Evolutionary conservation across 2,329 filamentous ascomycete species (phyloP).

Genomic region (Fragosphaeria purpurea): DNA sequence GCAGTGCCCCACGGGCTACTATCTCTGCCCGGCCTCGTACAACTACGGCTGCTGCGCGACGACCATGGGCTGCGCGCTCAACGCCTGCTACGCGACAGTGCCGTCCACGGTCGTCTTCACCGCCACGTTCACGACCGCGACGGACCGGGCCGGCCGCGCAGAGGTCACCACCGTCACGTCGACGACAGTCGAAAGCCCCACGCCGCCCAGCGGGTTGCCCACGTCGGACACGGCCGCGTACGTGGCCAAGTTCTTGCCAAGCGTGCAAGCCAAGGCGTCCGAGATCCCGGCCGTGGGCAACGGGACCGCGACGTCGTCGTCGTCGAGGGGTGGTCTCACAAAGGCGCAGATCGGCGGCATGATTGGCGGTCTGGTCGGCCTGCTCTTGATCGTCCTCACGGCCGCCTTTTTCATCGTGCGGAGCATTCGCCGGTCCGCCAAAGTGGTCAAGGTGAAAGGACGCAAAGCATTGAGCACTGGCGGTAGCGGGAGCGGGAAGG

Average conservation of each 20-base stretch:
- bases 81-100: constrained; percentile 37
- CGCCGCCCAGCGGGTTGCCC: constrained; percentile 20
- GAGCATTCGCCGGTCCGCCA: constrained; percentile 36
- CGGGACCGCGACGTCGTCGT: constrained; percentile 1
- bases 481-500: constrained; percentile 17
- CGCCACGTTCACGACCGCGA: constrained; percentile 34
- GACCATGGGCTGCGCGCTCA: constrained; percentile 38
- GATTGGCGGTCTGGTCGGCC: constrained; percentile 37
- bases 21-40: constrained; percentile 38
- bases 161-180: constrained; percentile 30
- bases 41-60: constrained; percentile 44
- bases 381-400: constrained; percentile 38
- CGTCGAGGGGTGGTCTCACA: constrained; percentile 23
- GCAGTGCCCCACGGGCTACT: constrained; percentile 34
- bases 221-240: constrained; percentile 15
- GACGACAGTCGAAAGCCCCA: constrained; percentile 30
- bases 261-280: constrained; percentile 30
- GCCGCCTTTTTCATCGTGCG: constrained; percentile 40
- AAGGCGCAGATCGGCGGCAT: constrained; percentile 40
- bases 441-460: constrained; percentile 20
- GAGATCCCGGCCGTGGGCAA: constrained; percentile 17
- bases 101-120: constrained; percentile 35
- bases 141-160: constrained; percentile 22
- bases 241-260: constrained; percentile 35
- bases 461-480: constrained; percentile 24